Percentiles rank a stretch among this genome's conserved stretches.
Evolutionary conservation across 169 alveolate genomes (phyloP).

Genomic region (Pseudocohnilembus persalinus): DNA sequence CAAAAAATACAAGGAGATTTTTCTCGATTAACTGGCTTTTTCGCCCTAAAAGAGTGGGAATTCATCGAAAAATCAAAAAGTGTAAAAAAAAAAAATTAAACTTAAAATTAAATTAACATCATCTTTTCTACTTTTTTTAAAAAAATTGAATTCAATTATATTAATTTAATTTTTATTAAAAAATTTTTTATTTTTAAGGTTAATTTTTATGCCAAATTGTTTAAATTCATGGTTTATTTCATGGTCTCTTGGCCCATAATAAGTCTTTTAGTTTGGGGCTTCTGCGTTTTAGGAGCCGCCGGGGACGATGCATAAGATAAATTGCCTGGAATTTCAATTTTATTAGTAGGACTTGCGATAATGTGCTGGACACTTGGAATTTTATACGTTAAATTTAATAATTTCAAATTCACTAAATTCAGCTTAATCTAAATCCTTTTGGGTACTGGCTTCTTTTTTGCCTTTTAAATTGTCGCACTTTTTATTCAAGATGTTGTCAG

Average conservation of each 20-base stretch:
- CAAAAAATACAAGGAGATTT: constrained; percentile 15
- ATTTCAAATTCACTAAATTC: neutral
- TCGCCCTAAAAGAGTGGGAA: constrained; percentile 19
- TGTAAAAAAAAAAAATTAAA: no score
- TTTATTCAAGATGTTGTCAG: neutral
- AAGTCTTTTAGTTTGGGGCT: constrained; percentile 7
- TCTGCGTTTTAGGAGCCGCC: neutral
- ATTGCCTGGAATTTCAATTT: constrained; percentile 1
- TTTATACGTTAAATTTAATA: constrained; percentile 2
- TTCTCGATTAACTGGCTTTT: constrained; percentile 1
- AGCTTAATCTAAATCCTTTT: neutral
- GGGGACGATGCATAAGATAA: neutral
- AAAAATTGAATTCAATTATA: no score
- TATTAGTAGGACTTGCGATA: neutral
- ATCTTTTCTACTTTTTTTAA: no score
- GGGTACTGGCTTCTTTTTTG: constrained; percentile 3
- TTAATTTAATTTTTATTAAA: no score
- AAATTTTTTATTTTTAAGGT: neutral
- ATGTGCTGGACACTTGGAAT: neutral
- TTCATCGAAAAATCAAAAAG: constrained; percentile 8
- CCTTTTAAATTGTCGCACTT: neutral
- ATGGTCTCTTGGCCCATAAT: constrained; percentile 22
- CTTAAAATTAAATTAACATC: no score
- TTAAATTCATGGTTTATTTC: neutral
- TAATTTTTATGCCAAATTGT: neutral